Evolutionary conservation across 2,329 filamentous ascomycete species (phyloP).

Genomic region (Hypomyces rosellus): DNA sequence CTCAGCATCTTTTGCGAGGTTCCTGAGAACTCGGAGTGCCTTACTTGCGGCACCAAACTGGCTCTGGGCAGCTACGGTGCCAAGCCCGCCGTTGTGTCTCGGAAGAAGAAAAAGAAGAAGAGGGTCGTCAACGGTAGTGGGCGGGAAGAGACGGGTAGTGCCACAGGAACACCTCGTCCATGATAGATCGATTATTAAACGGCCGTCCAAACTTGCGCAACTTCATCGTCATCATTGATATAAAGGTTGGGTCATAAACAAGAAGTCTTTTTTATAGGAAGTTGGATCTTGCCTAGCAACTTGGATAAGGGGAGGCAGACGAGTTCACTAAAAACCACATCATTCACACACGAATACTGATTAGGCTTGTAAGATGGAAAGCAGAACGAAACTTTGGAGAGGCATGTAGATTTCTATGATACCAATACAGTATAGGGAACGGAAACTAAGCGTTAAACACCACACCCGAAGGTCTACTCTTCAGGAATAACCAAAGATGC

Average conservation of each 20-base stretch:
- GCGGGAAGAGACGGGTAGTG: conserved; percentile 52
- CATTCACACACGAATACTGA: no score
- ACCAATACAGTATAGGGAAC: conserved; percentile 2
- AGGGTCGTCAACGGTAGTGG: conserved; percentile 47
- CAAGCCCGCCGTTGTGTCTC: conserved; percentile 68
- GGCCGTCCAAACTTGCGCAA: neutral
- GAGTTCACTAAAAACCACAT: no score
- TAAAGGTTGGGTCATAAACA: no score
- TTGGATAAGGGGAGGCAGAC: no score
- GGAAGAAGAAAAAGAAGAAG: conserved; percentile 73
- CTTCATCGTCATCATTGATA: neutral
- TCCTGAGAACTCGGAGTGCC: conserved; percentile 58
- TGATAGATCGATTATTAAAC: conserved; percentile 23
- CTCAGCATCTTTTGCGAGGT: conserved; percentile 83
- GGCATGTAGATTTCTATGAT: conserved; percentile 5
- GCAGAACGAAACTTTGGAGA: neutral
- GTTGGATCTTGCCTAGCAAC: no score
- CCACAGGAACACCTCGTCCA: conserved; percentile 51
- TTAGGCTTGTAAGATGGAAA: no score
- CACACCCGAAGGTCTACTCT: neutral
- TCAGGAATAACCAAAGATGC: neutral
- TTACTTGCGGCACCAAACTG: conserved; percentile 77
- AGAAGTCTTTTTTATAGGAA: no score
- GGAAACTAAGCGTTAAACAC: neutral
- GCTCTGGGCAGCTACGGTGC: conserved; percentile 69